phyloP scores from a whole-genome alignment of 2,329 filamentous ascomycete species.

The Elsinoe ampelina region DNA sequence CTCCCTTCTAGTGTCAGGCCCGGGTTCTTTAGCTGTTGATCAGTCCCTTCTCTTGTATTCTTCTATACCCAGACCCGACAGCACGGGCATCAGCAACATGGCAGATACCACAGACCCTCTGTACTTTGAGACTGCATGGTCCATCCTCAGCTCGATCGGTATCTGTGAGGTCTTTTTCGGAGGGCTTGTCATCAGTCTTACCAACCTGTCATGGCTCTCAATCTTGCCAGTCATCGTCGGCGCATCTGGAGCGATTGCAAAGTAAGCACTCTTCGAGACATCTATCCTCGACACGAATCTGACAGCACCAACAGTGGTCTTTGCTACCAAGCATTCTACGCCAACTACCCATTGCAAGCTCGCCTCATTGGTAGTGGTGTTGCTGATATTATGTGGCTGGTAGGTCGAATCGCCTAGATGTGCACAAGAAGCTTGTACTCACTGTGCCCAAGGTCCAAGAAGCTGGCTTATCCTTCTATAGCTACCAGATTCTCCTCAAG shows the following conservation, averaged over 20 bases:
- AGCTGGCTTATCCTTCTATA: conserved; percentile 1
- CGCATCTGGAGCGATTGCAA: background rate
- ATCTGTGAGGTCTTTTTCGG: conserved; percentile 5
- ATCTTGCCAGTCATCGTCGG: background rate
- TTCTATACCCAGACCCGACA: too few species aligned
- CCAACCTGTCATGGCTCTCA: background rate
- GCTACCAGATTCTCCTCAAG: background rate
- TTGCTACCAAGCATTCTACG: conserved; percentile 4
- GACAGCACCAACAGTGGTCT: background rate
- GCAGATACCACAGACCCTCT: background rate
- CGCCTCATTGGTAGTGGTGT: background rate
- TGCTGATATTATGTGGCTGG: conserved; percentile 3
- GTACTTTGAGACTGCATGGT: conserved; percentile 4
- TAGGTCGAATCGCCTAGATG: background rate
- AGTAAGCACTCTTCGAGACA: background rate
- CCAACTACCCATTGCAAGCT: background rate
- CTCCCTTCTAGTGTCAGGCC: background rate
- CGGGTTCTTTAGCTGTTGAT: background rate
- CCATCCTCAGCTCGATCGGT: background rate
- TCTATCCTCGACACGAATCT: background rate
- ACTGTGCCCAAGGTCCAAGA: background rate
- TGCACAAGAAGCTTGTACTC: background rate
- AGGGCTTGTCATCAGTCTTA: background rate
- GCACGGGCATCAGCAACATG: background rate
- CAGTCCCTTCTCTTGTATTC: too few species aligned